Percentiles rank a stretch among this genome's conserved stretches.
phyloP scores from a whole-genome alignment of 805 yeast species.

The Starmerella apicola region DNA sequence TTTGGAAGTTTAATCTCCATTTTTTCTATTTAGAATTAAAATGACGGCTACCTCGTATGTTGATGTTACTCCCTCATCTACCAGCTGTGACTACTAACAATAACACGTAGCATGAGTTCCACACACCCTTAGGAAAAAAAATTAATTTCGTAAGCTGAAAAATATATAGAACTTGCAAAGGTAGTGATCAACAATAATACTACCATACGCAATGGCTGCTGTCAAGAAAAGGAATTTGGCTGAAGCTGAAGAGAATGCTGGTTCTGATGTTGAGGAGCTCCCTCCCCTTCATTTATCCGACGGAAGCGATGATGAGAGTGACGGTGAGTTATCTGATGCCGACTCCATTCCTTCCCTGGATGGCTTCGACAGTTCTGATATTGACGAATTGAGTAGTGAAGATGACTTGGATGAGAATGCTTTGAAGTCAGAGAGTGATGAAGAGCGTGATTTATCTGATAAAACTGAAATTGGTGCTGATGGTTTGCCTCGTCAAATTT shows the following conservation, averaged over 20 bases:
- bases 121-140: conserved; percentile 1
- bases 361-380: conserved; percentile 19
- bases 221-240: conserved; percentile 10
- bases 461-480: conserved; percentile 36
- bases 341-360: conserved; percentile 11
- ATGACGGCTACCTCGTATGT: too few species aligned
- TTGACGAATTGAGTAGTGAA: conserved; percentile 19
- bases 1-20: too few species aligned
- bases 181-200: background rate
- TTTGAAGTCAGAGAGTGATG: conserved; percentile 27
- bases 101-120: too few species aligned
- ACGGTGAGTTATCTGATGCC: conserved; percentile 8
- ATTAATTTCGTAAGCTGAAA: conserved; percentile 12
- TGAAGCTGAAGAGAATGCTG: background rate
- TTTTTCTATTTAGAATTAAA: too few species aligned
- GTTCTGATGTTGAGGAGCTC: conserved; percentile 9
- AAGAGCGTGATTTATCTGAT: conserved; percentile 23
- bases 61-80: too few species aligned
- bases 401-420: conserved; percentile 33
- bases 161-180: background rate
- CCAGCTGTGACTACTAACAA: too few species aligned
- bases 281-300: conserved; percentile 11
- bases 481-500: conserved; percentile 64
- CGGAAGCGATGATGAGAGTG: conserved; percentile 2
- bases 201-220: conserved; percentile 1